Evolutionary conservation across 2,329 filamentous ascomycete genomes (phyloP).

Genomic region (Ramichloridium luteum): DNA sequence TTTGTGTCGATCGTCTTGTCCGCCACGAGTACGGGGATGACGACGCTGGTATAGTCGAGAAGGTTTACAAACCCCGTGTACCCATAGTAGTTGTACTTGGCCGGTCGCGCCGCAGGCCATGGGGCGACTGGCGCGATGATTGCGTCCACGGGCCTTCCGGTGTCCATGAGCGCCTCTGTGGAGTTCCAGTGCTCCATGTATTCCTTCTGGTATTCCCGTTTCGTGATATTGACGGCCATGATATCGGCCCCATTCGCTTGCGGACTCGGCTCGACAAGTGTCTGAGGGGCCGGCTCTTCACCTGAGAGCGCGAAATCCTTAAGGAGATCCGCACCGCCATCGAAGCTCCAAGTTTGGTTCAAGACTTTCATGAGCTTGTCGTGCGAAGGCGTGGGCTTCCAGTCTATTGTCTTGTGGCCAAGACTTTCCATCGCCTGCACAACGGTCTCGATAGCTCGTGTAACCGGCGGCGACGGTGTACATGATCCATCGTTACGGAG

Average conservation of each 20-base stretch:
- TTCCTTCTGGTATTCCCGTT: conserved; percentile 33
- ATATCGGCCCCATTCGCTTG: conserved; percentile 33
- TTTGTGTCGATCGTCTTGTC: conserved; percentile 29
- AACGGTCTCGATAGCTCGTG: conserved; percentile 41
- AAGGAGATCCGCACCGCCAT: conserved; percentile 42
- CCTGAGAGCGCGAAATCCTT: conserved; percentile 42
- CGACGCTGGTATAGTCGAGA: conserved; percentile 44
- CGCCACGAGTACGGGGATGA: conserved; percentile 46
- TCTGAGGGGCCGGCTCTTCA: conserved; percentile 38
- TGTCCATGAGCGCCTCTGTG: conserved; percentile 14
- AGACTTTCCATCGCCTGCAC: conserved; percentile 37
- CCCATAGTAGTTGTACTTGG: conserved; percentile 47
- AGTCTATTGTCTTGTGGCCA: conserved; percentile 48
- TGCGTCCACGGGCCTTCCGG: conserved; percentile 39
- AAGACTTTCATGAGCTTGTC: conserved; percentile 24
- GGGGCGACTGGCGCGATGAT: conserved; percentile 50
- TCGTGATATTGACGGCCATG: conserved; percentile 38
- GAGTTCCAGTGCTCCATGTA: conserved; percentile 37
- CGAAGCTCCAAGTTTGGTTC: conserved; percentile 31
- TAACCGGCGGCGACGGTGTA: conserved; percentile 45
- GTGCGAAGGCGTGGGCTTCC: conserved; percentile 43
- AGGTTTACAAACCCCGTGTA: conserved; percentile 59
- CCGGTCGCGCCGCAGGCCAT: conserved; percentile 41
- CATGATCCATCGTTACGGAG: conserved; percentile 40
- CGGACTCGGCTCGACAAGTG: conserved; percentile 27